phyloP scores from a whole-genome alignment of 2,329 filamentous ascomycete genomes.

The Colletotrichum incanum region DNA sequence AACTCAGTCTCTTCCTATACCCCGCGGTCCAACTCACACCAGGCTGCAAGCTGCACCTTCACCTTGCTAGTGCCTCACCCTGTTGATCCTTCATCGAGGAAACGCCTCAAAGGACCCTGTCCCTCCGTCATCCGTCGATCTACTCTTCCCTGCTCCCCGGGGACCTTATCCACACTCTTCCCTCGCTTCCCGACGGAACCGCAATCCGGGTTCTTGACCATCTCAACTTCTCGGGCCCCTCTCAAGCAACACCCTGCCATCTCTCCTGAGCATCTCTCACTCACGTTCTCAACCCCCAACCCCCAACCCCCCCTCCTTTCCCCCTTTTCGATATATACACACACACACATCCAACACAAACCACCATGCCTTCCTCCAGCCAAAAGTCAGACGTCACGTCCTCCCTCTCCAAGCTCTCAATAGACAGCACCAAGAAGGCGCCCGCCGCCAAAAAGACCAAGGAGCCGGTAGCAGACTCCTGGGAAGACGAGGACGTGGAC shows the following conservation, averaged over 20 bases:
- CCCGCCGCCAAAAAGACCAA: constrained; percentile 44
- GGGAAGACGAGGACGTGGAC: constrained; percentile 68
- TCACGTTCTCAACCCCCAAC: too few relatives aligned
- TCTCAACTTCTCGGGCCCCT: neutral
- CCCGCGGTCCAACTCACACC: neutral
- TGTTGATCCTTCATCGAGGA: constrained; percentile 26
- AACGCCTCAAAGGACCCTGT: constrained; percentile 12
- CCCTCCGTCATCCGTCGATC: constrained; percentile 17
- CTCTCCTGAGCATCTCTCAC: neutral
- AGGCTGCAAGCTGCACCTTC: constrained; percentile 22
- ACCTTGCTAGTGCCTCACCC: constrained; percentile 25
- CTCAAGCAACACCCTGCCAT: constrained; percentile 21
- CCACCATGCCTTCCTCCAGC: constrained; percentile 43
- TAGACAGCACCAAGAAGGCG: constrained; percentile 46
- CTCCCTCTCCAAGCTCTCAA: constrained; percentile 52
- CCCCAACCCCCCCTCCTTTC: too few relatives aligned
- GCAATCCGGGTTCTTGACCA: constrained; percentile 10
- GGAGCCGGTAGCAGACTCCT: constrained; percentile 59
- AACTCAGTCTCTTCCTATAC: neutral
- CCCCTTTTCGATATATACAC: neutral
- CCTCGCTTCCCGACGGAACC: constrained; percentile 37
- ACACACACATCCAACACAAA: neutral
- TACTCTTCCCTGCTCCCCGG: constrained; percentile 23
- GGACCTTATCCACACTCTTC: constrained; percentile 16
- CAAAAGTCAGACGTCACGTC: constrained; percentile 48